Evolutionary conservation across 768 basidiomycete species (phyloP).

Genomic region (Boletus edulis): DNA sequence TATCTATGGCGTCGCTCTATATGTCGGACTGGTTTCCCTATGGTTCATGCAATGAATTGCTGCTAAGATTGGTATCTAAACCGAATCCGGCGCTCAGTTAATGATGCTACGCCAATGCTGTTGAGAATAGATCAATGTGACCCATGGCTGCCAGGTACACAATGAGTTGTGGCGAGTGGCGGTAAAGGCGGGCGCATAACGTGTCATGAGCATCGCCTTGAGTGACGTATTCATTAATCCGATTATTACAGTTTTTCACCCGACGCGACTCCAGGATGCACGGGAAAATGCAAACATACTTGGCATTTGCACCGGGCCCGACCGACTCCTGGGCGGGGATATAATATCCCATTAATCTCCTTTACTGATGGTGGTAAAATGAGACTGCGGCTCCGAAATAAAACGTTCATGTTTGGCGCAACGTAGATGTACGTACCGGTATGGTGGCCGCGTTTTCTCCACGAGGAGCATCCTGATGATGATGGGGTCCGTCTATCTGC

Average conservation of each 20-base stretch:
- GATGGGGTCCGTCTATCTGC: background rate
- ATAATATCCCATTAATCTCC: background rate
- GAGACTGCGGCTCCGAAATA: slow-evolving; percentile 20
- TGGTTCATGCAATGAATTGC: background rate
- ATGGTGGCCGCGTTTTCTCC: slow-evolving; percentile 14
- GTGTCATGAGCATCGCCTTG: slow-evolving; percentile 1
- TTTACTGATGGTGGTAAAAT: slow-evolving; percentile 1
- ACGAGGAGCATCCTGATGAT: slow-evolving; percentile 14
- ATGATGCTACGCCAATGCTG: background rate
- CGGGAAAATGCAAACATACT: slow-evolving; percentile 6
- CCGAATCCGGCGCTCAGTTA: background rate
- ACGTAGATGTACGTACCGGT: slow-evolving; percentile 4
- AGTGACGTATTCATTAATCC: background rate
- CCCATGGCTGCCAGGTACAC: background rate
- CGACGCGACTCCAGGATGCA: slow-evolving; percentile 5
- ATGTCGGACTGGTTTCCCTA: background rate
- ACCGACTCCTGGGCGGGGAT: slow-evolving; percentile 8
- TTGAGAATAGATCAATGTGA: background rate
- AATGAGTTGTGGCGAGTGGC: background rate
- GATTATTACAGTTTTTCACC: slow-evolving; percentile 6
- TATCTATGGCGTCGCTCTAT: too few relatives aligned
- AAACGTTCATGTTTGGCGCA: slow-evolving; percentile 10
- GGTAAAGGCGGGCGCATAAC: background rate
- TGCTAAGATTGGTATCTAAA: background rate
- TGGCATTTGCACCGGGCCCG: slow-evolving; percentile 11